Evolutionary conservation across 768 basidiomycete genomes (phyloP), one percentile per base, ranked within the genome.

Genomic region (Lyophyllum semitale): DNA sequence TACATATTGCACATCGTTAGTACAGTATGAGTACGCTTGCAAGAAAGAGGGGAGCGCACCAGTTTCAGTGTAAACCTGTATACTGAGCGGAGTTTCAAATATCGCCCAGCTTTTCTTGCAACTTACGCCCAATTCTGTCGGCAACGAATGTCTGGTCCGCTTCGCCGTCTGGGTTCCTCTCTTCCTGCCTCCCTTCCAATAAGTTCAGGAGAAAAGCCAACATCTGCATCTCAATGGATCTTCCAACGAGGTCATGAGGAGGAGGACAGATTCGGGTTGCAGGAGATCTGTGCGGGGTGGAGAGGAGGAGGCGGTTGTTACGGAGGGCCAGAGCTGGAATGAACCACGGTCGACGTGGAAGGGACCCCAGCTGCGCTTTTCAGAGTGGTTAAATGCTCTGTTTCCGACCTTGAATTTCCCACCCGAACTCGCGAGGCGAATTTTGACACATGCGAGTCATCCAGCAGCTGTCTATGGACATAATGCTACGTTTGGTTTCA

Each of bases 401-500:
- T 91, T 91, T 60, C 70, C 80, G 4, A 81, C 87, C 13, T 74
- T 93, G 45, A n/a, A 81, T 45, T 93, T 94, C 68, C 83, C 88
- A 13, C 75, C 77, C 4, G 87, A 89, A 59, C 75, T 92, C 43
- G 87, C 89, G 8, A 77, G 78, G 59, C 83, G 91, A 55, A 78
- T 91, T 58, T 73, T 93, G 59, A 94, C 92, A 2, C 92, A 94
- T 66, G 77, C 78, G 7, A 91, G 89, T 70, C 91, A 91, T 71
- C 81, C 76, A 44, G 75, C 82, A 51, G 87, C 89, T 26, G 69
- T 78, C 47, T 63, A 79, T 42, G 89, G 91, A 2, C 89, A 92
- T 66, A 93, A 93, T 62, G 84, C 80, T 43, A 84, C 84, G 9
- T 71, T 89, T 41, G 75, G 80, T 38, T 94, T 93, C 63, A 77